phyloP scores from a whole-genome alignment of 2,329 filamentous ascomycete genomes.

The Xylariaceae sp. region DNA sequence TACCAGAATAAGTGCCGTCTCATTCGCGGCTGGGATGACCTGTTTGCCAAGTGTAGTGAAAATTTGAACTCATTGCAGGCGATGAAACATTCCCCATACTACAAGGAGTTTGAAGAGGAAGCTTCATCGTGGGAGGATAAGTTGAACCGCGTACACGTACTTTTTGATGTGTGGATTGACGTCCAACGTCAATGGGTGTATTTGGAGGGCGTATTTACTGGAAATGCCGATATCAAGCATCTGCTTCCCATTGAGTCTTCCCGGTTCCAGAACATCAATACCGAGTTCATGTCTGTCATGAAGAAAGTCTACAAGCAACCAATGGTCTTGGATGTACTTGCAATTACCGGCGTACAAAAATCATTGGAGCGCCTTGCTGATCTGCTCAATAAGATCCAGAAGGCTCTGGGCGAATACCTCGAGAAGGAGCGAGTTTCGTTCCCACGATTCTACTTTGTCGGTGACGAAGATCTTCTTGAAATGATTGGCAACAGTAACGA shows the following conservation, averaged over 20 bases:
- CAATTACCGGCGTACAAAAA: slow-evolving; percentile 93
- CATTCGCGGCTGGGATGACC: slow-evolving; percentile 95
- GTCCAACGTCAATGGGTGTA: slow-evolving; percentile 99
- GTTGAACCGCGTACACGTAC: slow-evolving; percentile 90
- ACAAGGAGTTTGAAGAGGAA: slow-evolving; percentile 98
- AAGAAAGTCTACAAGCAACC: slow-evolving; percentile 98
- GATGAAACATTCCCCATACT: slow-evolving; percentile 98
- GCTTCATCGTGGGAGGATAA: slow-evolving; percentile 97
- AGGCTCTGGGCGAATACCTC: slow-evolving; percentile 95
- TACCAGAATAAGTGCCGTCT: slow-evolving; percentile 98
- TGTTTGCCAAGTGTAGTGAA: slow-evolving; percentile 97
- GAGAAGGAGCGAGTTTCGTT: slow-evolving; percentile 97
- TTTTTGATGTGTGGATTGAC: slow-evolving; percentile 99
- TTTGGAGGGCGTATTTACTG: slow-evolving; percentile 96
- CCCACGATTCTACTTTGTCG: slow-evolving; percentile 98
- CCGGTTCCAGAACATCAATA: slow-evolving; percentile 98
- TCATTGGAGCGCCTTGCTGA: slow-evolving; percentile 95
- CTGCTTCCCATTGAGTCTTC: slow-evolving; percentile 93
- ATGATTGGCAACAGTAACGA: slow-evolving; percentile 99
- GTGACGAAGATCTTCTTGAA: slow-evolving; percentile 95
- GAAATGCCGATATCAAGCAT: slow-evolving; percentile 98
- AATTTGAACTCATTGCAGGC: slow-evolving; percentile 96
- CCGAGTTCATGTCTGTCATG: slow-evolving; percentile 98
- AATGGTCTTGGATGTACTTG: slow-evolving; percentile 90
- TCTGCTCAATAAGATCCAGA: slow-evolving; percentile 97